A percentile compares a stretch with the other conserved stretches of the same genome.
phyloP scores from a whole-genome alignment of 768 basidiomycete genomes.

The Russula dissimulans region DNA sequence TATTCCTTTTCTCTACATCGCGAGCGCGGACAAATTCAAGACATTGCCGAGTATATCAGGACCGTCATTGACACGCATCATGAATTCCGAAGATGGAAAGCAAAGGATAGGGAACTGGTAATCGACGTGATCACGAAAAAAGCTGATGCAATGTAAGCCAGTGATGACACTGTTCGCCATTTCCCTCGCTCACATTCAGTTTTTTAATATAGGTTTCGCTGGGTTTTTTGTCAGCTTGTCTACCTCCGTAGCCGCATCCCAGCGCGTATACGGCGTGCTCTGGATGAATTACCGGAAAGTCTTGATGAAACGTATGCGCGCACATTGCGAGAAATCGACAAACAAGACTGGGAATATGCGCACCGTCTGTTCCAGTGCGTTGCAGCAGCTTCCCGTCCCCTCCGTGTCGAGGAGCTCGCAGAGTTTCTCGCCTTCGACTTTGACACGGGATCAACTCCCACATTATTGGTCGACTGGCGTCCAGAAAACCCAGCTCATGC shows the following conservation, averaged over 20 bases:
- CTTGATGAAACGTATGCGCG: neutral
- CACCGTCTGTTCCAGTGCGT: neutral
- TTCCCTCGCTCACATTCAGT: neutral
- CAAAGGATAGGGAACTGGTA: neutral
- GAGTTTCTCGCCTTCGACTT: neutral
- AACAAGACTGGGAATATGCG: neutral
- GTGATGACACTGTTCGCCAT: too few species aligned
- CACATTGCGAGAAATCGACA: neutral
- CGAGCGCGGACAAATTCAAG: neutral
- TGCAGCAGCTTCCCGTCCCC: neutral
- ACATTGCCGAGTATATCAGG: neutral
- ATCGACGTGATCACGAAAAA: neutral
- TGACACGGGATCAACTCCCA: neutral
- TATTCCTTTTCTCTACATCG: neutral
- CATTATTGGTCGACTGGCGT: neutral
- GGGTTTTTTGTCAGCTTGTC: neutral
- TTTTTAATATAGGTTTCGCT: neutral
- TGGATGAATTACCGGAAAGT: neutral
- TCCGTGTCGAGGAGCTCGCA: neutral
- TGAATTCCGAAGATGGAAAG: neutral
- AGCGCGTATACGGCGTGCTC: neutral
- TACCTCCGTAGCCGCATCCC: neutral
- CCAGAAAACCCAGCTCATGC: neutral
- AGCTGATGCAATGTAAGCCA: neutral
- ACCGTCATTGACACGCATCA: neutral